phyloP scores from a whole-genome alignment of 1,284 basidiomycete species.

The Ganoderma sinense region DNA sequence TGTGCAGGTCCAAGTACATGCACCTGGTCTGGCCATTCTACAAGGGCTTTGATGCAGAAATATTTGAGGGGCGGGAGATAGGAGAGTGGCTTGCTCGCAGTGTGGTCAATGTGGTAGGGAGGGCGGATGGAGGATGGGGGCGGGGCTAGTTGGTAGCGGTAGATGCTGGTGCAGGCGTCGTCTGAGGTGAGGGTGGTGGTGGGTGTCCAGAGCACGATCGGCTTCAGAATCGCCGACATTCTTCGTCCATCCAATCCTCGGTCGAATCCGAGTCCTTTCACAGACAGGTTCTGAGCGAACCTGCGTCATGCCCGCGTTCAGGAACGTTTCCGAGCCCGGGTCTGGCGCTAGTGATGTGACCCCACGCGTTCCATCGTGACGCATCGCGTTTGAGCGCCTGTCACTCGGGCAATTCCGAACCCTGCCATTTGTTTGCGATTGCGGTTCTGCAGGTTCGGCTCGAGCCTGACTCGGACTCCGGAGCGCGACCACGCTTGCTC shows the following conservation, averaged over 20 bases:
- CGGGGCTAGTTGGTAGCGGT: slow-evolving; percentile 40
- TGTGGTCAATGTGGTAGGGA: slow-evolving; percentile 35
- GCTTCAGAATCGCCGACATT: slow-evolving; percentile 9
- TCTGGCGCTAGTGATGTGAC: too few relatives aligned
- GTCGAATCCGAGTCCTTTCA: too few relatives aligned
- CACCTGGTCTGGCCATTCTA: slow-evolving; percentile 47
- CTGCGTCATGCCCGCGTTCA: too few relatives aligned
- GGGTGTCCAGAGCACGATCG: slow-evolving; percentile 41
- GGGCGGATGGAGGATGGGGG: slow-evolving; percentile 31
- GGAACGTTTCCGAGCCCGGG: too few relatives aligned
- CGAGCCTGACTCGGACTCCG: too few relatives aligned
- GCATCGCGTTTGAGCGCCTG: too few relatives aligned
- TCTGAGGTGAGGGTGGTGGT: slow-evolving; percentile 37
- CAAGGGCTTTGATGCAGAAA: slow-evolving; percentile 48
- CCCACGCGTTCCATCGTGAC: not conserved
- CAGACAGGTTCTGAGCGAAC: too few relatives aligned
- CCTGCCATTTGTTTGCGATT: too few relatives aligned
- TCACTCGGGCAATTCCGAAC: too few relatives aligned
- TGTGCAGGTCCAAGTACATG: slow-evolving; percentile 40
- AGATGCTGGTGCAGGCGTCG: slow-evolving; percentile 46
- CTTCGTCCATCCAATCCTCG: too few relatives aligned
- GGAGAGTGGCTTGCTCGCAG: slow-evolving; percentile 13
- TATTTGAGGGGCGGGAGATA: slow-evolving; percentile 50
- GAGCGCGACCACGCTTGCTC: too few relatives aligned
- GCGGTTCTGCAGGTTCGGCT: too few relatives aligned